These are phyloP conservation scores for Pneumocystis sp. DNA, from an alignment of 1,139 yeast species.

Conservation along the genomic window DNA sequence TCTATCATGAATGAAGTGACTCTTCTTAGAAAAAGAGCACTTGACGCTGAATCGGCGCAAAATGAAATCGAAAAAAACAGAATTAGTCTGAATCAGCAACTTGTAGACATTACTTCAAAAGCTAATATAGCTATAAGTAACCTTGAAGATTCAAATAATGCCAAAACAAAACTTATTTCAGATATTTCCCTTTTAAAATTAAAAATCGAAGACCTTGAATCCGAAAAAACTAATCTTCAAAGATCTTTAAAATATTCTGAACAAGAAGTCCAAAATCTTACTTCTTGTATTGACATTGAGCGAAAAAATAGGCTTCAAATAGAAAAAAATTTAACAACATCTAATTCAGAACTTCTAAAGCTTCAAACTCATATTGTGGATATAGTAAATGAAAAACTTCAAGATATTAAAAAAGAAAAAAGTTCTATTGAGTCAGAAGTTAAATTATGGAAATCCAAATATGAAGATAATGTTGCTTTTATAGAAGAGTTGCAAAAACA, in stretches of 20 bases:
- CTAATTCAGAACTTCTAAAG: constrained; percentile 6
- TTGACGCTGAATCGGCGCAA: not conserved
- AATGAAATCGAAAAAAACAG: not conserved
- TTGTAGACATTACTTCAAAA: not conserved
- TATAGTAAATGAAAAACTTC: constrained; percentile 5
- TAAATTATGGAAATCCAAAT: constrained; percentile 1
- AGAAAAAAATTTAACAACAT: constrained; percentile 7
- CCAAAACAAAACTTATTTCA: not conserved
- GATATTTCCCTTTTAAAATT: not conserved
- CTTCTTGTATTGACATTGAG: not conserved
- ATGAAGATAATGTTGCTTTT: not conserved
- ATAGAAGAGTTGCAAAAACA: not conserved
- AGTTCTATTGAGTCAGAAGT: constrained; percentile 1
- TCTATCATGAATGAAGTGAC: not conserved
- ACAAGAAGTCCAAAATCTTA: not conserved
- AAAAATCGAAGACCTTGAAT: constrained; percentile 3
- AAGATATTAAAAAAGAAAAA: constrained; percentile 2
- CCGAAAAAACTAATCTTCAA: not conserved
- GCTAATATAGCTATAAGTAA: not conserved
- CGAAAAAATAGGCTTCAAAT: constrained; percentile 3
- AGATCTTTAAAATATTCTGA: not conserved
- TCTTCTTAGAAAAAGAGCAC: not conserved
- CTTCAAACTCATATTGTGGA: not conserved
- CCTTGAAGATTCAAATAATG: not conserved
- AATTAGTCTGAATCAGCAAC: not conserved